Evolutionary conservation across 148 eudicot species (phyloP), one percentile per base, ranked within the genome.

Genomic region (Vaccinium macrocarpon): DNA sequence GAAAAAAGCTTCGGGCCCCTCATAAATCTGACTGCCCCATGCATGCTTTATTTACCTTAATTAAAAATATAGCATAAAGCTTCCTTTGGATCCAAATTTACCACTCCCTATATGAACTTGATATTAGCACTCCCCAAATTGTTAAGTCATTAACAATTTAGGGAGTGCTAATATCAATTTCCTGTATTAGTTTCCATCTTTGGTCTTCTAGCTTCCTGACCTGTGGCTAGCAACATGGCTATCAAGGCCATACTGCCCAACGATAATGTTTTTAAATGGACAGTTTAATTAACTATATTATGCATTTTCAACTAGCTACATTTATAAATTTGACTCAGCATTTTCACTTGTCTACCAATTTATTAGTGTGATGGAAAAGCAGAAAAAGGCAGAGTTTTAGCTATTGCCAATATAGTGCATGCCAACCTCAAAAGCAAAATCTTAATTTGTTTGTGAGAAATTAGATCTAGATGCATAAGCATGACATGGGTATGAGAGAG

Each of bases 401-500:
- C n/a, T 18, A 21, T 57, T 16, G 19, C 62, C 18, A 18, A 57
- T 57, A 6, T 21, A 57, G 19, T 57, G 62, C n/a, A 57, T 18
- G 2, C 1, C 74, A 27, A 25, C 35, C 74, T 27, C 16, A 68
- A 68, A 27, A 13, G 74, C 38, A 62, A 3, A 62, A 62, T n/a
- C 68, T 62, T 62, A 10, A 25, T 42, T 42, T n/a, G 68, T 38
- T 38, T n/a, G 68, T 62, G 68, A 21, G 27, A 62, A n/a, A 57
- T 57, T 57, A 57, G 49, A 29, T 27, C 25, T 29, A 51, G 49
- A 29, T 52, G 49, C 70, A 79, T 79, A 79, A 79, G 71, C 72
- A 80, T 80, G 82, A 80, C 82, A 80, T 80, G 72, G 25, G 70
- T 11, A 18, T 32, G 82, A 77, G 80, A 77, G 19, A 50, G 80